phyloP scores from a whole-genome alignment of 305 asterid genomes.

The Fraxinus angustifolia region DNA sequence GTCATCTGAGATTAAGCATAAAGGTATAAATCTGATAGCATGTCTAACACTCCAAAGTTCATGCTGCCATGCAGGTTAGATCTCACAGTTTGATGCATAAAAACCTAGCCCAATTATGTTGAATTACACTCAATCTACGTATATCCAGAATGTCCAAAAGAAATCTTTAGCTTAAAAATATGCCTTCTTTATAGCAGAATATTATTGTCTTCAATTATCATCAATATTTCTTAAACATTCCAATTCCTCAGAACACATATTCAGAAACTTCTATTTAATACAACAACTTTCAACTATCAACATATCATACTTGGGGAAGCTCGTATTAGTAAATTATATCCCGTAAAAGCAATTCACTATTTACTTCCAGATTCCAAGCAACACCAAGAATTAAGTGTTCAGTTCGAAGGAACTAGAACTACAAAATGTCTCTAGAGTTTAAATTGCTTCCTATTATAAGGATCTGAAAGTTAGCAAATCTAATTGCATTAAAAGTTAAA shows the following conservation, averaged over 20 bases:
- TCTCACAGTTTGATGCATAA: neutral
- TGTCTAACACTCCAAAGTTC: neutral
- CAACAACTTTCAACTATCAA: neutral
- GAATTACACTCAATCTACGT: neutral
- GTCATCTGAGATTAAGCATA: neutral
- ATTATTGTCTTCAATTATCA: neutral
- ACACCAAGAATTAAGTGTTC: constrained; percentile 10
- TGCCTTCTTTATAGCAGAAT: neutral
- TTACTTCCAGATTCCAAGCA: constrained; percentile 13
- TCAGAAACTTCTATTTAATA: neutral
- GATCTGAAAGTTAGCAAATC: neutral
- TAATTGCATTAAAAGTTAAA: neutral
- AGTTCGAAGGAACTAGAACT: constrained; percentile 11
- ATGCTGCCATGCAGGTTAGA: neutral
- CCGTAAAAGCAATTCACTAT: constrained; percentile 7
- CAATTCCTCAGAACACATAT: neutral
- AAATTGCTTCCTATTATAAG: neutral
- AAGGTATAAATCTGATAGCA: neutral
- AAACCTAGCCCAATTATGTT: neutral
- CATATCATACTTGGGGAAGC: neutral
- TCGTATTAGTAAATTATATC: neutral
- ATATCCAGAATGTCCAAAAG: neutral
- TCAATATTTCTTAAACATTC: neutral
- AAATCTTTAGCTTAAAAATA: neutral
- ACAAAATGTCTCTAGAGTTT: neutral